Conservation (phyloP, 78 protist species). For the slime mould (Dictyostelium discoideum) region dicty_2.7 NC_007091.3:1643501-1644000, state of each 20-base stretch:
- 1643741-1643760: not conserved
- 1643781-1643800: constrained; percentile 1
- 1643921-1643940: constrained; percentile 70
- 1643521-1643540: too few relatives aligned
- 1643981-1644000: constrained; percentile 59
- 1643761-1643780: not conserved
- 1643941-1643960: constrained; percentile 63
- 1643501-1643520: too few relatives aligned
- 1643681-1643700: too few relatives aligned
- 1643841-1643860: constrained; percentile 66
- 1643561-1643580: too few relatives aligned
- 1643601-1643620: too few relatives aligned
- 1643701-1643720: too few relatives aligned
- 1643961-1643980: constrained; percentile 53
- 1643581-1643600: too few relatives aligned
- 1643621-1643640: too few relatives aligned
- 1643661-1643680: too few relatives aligned
- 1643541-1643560: too few relatives aligned
- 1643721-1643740: not conserved
- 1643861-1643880: constrained; percentile 32
- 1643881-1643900: not conserved
- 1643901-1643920: constrained; percentile 39
- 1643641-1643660: too few relatives aligned
- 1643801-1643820: constrained; percentile 10
- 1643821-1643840: constrained; percentile 48